Percentiles rank a stretch among this genome's conserved stretches.
These are phyloP conservation scores for Aaosphaeria pasadenensis DNA, from an alignment of 2,329 filamentous ascomycete species.

Conservation along the genomic window DNA sequence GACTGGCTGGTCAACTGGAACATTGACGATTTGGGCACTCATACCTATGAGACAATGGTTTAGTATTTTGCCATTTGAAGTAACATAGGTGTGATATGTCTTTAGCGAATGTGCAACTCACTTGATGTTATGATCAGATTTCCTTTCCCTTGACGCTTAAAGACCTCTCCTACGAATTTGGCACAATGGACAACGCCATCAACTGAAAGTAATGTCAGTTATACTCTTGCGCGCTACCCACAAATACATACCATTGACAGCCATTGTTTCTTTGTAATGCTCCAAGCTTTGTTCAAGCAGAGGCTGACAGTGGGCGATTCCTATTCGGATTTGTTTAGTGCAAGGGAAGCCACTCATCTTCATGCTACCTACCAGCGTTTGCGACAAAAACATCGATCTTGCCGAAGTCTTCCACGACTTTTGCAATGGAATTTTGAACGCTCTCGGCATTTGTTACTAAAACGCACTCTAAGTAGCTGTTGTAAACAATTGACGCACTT, in stretches of 20 bases:
- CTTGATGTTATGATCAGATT: conserved; percentile 63
- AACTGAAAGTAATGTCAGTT: conserved; percentile 38
- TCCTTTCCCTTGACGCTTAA: conserved; percentile 47
- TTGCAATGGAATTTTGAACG: too few species aligned
- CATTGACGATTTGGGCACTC: conserved; percentile 78
- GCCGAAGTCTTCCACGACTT: conserved; percentile 65
- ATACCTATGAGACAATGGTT: conserved; percentile 29
- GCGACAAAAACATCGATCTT: conserved; percentile 64
- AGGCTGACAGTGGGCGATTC: conserved; percentile 53
- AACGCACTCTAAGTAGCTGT: too few species aligned
- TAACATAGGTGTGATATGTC: too few species aligned
- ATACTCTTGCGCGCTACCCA: too few species aligned
- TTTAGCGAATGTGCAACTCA: conserved; percentile 21
- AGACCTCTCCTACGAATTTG: conserved; percentile 40
- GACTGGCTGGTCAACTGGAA: conserved; percentile 61
- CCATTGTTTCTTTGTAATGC: conserved; percentile 58
- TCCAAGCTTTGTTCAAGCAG: conserved; percentile 58
- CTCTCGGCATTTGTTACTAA: too few species aligned
- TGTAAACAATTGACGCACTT: too few species aligned
- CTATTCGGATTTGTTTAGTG: too few species aligned
- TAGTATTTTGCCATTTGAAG: too few species aligned
- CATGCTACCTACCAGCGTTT: conserved; percentile 47
- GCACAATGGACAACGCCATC: conserved; percentile 55
- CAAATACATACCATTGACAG: conserved; percentile 53
- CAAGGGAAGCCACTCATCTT: too few species aligned